Evolutionary conservation across 768 basidiomycete species (phyloP).

Genomic region (Pulveroboletus sp.): DNA sequence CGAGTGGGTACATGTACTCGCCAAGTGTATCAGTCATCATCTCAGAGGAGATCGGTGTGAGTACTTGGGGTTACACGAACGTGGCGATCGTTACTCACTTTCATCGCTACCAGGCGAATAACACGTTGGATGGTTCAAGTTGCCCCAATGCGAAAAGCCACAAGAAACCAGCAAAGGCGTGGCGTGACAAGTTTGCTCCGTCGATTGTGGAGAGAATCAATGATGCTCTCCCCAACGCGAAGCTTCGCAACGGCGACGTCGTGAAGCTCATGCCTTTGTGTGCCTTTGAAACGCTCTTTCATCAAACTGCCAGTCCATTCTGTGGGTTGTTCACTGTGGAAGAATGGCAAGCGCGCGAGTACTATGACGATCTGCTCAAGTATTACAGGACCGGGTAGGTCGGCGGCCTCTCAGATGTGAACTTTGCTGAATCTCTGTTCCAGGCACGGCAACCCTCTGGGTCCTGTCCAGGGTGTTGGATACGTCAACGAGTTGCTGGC

Average conservation of each 20-base stretch:
- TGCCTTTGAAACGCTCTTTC: conserved; percentile 71
- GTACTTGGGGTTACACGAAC: conserved; percentile 12
- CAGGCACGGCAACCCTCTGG: conserved; percentile 65
- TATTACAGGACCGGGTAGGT: conserved; percentile 72
- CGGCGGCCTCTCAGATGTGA: not conserved
- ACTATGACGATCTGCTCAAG: conserved; percentile 68
- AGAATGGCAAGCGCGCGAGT: conserved; percentile 67
- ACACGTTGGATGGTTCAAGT: conserved; percentile 63
- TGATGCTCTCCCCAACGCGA: conserved; percentile 54
- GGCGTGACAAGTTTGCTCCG: conserved; percentile 52
- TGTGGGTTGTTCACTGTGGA: conserved; percentile 62
- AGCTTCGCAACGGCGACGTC: conserved; percentile 51
- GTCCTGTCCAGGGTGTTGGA: conserved; percentile 78
- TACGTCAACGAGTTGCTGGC: conserved; percentile 88
- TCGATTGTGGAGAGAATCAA: conserved; percentile 59
- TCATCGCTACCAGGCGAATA: conserved; percentile 41
- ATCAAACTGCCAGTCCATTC: conserved; percentile 51
- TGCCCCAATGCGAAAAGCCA: conserved; percentile 54
- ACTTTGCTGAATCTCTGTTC: not conserved
- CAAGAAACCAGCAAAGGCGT: conserved; percentile 42
- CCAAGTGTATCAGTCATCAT: conserved; percentile 55
- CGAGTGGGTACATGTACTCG: conserved; percentile 41
- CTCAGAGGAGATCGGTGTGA: conserved; percentile 40
- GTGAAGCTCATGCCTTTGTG: conserved; percentile 66
- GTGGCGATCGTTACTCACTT: not conserved